Conservation (phyloP, 306 rosid species). For the Vigna radiata region DNA sequence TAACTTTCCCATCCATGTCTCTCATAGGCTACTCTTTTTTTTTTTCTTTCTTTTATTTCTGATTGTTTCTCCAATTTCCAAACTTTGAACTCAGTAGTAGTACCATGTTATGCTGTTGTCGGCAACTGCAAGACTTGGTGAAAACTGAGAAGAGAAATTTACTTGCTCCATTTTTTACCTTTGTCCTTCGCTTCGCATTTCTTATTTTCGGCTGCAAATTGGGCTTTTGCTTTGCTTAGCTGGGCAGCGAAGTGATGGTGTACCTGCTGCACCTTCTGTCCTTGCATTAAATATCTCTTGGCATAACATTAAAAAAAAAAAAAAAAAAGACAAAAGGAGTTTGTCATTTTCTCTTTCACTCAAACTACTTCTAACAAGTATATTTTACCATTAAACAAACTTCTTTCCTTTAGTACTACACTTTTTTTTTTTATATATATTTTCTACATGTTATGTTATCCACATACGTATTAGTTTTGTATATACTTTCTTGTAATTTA, state of each 20-base stretch:
- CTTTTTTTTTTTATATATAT: background rate
- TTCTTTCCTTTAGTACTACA: background rate
- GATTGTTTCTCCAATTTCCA: background rate
- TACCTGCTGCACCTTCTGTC: background rate
- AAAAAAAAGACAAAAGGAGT: background rate
- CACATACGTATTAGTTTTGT: background rate
- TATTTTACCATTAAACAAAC: background rate
- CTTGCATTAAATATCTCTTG: constrained; percentile 11
- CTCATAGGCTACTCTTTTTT: background rate
- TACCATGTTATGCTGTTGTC: constrained; percentile 1
- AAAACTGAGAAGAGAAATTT: background rate
- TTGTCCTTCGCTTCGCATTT: background rate
- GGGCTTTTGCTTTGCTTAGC: background rate
- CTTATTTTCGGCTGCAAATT: background rate
- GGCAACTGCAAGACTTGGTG: too few relatives aligned
- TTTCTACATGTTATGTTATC: background rate
- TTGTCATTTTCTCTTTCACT: background rate
- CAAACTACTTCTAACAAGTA: background rate
- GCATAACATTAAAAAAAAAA: background rate
- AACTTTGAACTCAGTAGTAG: background rate
- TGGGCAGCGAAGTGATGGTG: background rate
- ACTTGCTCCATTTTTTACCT: background rate
- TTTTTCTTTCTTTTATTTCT: background rate
- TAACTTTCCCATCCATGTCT: background rate
- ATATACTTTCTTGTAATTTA: background rate